Conservation (phyloP, 768 basidiomycete genomes). For the Naganishia antarctica region DNA sequence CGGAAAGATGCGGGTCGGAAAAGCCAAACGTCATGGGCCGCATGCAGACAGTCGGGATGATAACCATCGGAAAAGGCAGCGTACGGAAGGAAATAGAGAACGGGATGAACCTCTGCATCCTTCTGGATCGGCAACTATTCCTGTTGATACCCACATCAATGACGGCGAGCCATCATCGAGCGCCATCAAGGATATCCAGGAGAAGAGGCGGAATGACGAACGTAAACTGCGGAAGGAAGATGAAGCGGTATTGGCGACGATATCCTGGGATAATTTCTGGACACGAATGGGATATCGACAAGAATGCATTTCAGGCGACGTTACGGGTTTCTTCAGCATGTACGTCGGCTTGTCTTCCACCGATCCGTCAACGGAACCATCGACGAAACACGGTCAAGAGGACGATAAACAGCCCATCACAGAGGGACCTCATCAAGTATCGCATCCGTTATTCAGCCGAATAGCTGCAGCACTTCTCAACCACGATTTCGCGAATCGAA, state of each 20-base stretch:
- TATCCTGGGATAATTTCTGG: conserved; percentile 77
- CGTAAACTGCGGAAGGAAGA: conserved; percentile 41
- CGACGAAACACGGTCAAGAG: conserved; percentile 5
- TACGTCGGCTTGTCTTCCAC: conserved; percentile 43
- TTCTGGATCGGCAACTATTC: not conserved
- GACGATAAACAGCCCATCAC: not conserved
- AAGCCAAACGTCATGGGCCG: not conserved
- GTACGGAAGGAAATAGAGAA: not conserved
- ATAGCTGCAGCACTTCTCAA: conserved; percentile 66
- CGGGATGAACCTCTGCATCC: not conserved
- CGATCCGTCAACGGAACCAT: not conserved
- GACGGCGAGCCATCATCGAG: conserved; percentile 4
- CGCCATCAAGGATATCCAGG: conserved; percentile 31
- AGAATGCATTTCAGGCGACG: conserved; percentile 82
- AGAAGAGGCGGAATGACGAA: conserved; percentile 57
- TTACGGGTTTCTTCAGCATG: conserved; percentile 88
- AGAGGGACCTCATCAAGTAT: conserved; percentile 1
- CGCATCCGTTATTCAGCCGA: conserved; percentile 36
- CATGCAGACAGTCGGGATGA: not conserved
- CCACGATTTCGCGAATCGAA: conserved; percentile 69
- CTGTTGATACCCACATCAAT: not conserved
- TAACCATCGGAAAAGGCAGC: not conserved
- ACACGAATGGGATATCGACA: conserved; percentile 94
- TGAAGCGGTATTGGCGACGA: conserved; percentile 53
- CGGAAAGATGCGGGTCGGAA: not conserved